Evolutionary conservation across 495 filamentous ascomycete species (phyloP).

Genomic region (Copromyces sp.): DNA sequence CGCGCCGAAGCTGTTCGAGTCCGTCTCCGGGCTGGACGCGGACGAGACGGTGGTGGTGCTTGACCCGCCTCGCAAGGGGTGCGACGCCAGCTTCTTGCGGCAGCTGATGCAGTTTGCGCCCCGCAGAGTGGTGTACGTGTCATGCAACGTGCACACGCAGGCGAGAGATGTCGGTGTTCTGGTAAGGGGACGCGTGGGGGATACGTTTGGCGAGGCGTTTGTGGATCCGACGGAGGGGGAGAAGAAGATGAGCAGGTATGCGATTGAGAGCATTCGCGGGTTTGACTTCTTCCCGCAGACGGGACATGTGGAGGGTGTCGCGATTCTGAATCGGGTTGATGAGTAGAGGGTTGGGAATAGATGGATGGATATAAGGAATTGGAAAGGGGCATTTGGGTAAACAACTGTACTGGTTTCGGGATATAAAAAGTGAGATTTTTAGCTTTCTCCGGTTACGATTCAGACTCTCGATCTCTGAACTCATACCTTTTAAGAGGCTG

Average conservation of each 20-base stretch:
- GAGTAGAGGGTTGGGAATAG: not conserved
- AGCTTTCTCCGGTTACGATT: not conserved
- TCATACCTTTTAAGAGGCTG: not conserved
- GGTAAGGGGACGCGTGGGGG: slow-evolving; percentile 48
- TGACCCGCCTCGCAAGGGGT: slow-evolving; percentile 91
- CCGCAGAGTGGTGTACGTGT: slow-evolving; percentile 78
- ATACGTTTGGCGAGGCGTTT: slow-evolving; percentile 1
- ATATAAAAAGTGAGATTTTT: not conserved
- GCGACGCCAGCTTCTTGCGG: slow-evolving; percentile 69
- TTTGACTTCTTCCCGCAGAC: slow-evolving; percentile 99
- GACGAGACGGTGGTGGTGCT: slow-evolving; percentile 83
- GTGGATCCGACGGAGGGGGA: slow-evolving; percentile 20
- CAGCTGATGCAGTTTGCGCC: slow-evolving; percentile 73
- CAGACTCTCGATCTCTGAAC: not conserved
- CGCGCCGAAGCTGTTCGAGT: slow-evolving; percentile 69
- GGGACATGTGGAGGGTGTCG: slow-evolving; percentile 91
- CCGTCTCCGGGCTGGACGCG: slow-evolving; percentile 51
- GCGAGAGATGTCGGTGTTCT: slow-evolving; percentile 82
- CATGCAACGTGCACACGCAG: slow-evolving; percentile 96
- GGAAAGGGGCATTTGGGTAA: not conserved
- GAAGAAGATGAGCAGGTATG: slow-evolving; percentile 50
- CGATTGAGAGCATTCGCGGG: slow-evolving; percentile 82
- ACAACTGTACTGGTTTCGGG: not conserved
- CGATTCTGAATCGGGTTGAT: slow-evolving; percentile 55
- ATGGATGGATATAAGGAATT: not conserved